These are phyloP conservation scores for Scleroderma citrinum DNA, from an alignment of 768 basidiomycete species.

Conservation along the genomic window DNA sequence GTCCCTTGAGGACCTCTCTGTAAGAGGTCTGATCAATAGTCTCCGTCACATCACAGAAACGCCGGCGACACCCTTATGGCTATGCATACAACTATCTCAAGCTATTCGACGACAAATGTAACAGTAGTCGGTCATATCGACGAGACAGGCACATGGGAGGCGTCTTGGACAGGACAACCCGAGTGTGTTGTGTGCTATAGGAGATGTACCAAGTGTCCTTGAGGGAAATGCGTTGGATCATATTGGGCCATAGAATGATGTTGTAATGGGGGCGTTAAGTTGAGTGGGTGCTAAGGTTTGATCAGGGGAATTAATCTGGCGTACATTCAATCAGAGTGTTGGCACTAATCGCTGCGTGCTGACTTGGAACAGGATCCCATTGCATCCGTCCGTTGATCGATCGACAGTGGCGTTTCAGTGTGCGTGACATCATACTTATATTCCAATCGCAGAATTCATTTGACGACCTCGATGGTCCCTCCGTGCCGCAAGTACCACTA, in stretches of 20 bases:
- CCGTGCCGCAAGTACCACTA: too few relatives aligned
- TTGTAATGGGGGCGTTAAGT: conserved; percentile 14
- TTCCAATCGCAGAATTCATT: too few relatives aligned
- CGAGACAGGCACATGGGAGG: conserved; percentile 43
- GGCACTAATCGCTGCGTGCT: too few relatives aligned
- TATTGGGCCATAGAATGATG: conserved; percentile 32
- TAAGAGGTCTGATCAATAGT: background rate
- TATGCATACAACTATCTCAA: conserved; percentile 35
- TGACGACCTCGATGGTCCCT: too few relatives aligned
- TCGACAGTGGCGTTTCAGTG: too few relatives aligned
- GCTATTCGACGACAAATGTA: conserved; percentile 30
- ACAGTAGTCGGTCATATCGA: conserved; percentile 43
- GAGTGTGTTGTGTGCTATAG: conserved; percentile 26
- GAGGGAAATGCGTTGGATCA: conserved; percentile 40
- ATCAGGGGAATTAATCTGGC: too few relatives aligned
- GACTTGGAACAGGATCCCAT: too few relatives aligned
- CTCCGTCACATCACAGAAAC: conserved; percentile 24
- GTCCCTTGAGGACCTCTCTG: background rate
- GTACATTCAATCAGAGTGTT: too few relatives aligned
- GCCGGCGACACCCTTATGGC: conserved; percentile 39
- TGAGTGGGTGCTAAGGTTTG: too few relatives aligned
- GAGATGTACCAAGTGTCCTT: conserved; percentile 36
- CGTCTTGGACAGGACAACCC: conserved; percentile 63
- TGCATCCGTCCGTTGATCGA: too few relatives aligned
- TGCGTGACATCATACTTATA: too few relatives aligned